Percentiles rank a stretch among this genome's conserved stretches.
phyloP scores from a whole-genome alignment of 2,329 filamentous ascomycete species.

The Domatiomyces globalis region DNA sequence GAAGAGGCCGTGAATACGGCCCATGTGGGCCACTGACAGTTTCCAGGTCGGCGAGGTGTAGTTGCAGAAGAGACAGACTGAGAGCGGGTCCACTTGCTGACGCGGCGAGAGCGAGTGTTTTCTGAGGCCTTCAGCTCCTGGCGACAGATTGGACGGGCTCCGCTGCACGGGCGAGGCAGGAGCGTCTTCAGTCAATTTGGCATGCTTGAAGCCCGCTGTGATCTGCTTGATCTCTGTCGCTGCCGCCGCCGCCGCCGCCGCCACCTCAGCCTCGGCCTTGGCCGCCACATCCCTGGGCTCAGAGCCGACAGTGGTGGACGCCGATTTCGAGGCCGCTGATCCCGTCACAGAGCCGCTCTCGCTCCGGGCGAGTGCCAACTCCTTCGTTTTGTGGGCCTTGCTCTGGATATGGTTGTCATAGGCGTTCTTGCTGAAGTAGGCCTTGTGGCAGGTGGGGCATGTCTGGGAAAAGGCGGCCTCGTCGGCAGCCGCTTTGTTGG shows the following conservation, averaged over 20 bases:
- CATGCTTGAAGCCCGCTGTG: conserved; percentile 60
- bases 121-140: conserved; percentile 32
- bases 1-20: conserved; percentile 85
- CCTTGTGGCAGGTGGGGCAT: conserved; percentile 74
- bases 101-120: conserved; percentile 17
- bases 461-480: conserved; percentile 76
- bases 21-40: conserved; percentile 78
- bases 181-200: conserved; percentile 35
- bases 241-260: conserved; percentile 57
- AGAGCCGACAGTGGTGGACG: conserved; percentile 23
- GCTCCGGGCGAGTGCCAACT: conserved; percentile 32
- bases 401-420: conserved; percentile 85
- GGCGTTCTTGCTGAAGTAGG: conserved; percentile 92
- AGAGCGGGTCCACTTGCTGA: conserved; percentile 32
- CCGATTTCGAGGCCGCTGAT: conserved; percentile 52
- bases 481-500: conserved; percentile 67
- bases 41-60: conserved; percentile 59
- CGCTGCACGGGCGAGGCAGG: conserved; percentile 23
- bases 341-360: conserved; percentile 35
- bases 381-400: conserved; percentile 69
- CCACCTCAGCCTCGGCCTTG: conserved; percentile 40
- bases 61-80: conserved; percentile 79
- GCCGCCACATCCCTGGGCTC: conserved; percentile 25
- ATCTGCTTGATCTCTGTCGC: conserved; percentile 61
- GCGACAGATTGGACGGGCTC: conserved; percentile 12